Percentiles rank a stretch among this genome's conserved stretches.
phyloP scores from a whole-genome alignment of 192 early-diverging fungal genomes.

The Lobulomyces angularis region DNA sequence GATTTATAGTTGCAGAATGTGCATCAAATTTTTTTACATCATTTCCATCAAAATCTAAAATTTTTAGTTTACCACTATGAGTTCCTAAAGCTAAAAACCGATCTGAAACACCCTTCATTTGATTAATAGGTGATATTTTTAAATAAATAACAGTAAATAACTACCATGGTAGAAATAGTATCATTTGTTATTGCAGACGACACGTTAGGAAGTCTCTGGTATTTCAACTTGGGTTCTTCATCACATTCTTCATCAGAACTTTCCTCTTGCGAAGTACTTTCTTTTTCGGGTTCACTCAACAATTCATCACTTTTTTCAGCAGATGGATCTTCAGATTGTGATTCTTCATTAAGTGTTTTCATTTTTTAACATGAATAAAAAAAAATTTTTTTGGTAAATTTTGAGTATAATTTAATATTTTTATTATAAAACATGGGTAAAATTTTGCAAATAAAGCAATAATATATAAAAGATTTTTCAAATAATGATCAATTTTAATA shows the following conservation, averaged over 20 bases:
- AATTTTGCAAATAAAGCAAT: no score
- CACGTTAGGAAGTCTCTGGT: constrained; percentile 67
- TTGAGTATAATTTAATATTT: no score
- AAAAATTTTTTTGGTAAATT: no score
- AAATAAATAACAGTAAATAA: constrained; percentile 69
- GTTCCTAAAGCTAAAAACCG: constrained; percentile 63
- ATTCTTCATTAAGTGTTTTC: not conserved
- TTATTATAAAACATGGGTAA: no score
- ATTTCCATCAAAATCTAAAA: constrained; percentile 87
- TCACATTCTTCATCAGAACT: constrained; percentile 56
- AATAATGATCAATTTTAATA: no score
- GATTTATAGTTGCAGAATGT: constrained; percentile 79
- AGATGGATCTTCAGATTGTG: constrained; percentile 9
- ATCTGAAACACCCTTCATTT: not conserved
- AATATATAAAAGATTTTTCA: no score
- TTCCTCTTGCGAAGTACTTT: constrained; percentile 26
- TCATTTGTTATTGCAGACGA: constrained; percentile 74
- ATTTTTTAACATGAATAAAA: no score
- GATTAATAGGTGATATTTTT: no score
- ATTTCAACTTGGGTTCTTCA: constrained; percentile 85
- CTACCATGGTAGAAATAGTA: constrained; percentile 64
- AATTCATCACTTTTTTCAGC: constrained; percentile 21
- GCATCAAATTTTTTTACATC: constrained; percentile 69
- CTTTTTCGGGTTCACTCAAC: constrained; percentile 25
- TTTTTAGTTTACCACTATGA: constrained; percentile 77